Conservation (phyloP, 805 yeast genomes). For the Saccharomycopsis malanga region DNA sequence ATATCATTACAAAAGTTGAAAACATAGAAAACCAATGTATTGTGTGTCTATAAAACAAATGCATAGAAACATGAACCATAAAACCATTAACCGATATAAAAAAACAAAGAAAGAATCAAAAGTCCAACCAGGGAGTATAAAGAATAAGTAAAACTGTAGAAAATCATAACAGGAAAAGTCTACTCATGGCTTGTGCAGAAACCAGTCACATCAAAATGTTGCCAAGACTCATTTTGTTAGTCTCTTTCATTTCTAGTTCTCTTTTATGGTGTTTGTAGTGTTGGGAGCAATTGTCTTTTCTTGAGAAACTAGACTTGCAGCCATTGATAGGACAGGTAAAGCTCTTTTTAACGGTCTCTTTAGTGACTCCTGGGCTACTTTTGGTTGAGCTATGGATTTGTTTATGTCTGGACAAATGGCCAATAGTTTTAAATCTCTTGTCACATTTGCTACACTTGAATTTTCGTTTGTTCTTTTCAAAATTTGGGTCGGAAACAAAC, state of each 20-base stretch:
- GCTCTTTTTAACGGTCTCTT: background rate
- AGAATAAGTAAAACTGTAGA: too few species aligned
- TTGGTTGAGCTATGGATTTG: constrained; percentile 4
- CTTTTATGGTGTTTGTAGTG: constrained; percentile 2
- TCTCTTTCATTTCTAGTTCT: background rate
- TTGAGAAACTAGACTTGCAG: constrained; percentile 1
- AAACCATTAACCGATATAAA: too few species aligned
- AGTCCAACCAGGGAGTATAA: too few species aligned
- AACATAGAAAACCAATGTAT: too few species aligned
- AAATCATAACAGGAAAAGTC: too few species aligned
- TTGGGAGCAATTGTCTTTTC: constrained; percentile 7
- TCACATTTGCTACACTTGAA: constrained; percentile 16
- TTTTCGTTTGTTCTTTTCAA: constrained; percentile 14
- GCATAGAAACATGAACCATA: too few species aligned
- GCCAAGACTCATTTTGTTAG: constrained; percentile 8
- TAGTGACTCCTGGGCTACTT: too few species aligned
- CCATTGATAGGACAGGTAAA: background rate
- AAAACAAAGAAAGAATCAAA: too few species aligned
- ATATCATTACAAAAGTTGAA: too few species aligned
- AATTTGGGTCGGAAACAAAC: constrained; percentile 19
- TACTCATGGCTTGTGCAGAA: too few species aligned
- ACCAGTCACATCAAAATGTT: too few species aligned
- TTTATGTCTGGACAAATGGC: constrained; percentile 15
- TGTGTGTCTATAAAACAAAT: too few species aligned
- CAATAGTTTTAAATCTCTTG: constrained; percentile 16